A percentile compares a stretch with the other conserved stretches of the same genome.
phyloP scores from a whole-genome alignment of 306 rosid genomes.

The Quercus robur region DNA sequence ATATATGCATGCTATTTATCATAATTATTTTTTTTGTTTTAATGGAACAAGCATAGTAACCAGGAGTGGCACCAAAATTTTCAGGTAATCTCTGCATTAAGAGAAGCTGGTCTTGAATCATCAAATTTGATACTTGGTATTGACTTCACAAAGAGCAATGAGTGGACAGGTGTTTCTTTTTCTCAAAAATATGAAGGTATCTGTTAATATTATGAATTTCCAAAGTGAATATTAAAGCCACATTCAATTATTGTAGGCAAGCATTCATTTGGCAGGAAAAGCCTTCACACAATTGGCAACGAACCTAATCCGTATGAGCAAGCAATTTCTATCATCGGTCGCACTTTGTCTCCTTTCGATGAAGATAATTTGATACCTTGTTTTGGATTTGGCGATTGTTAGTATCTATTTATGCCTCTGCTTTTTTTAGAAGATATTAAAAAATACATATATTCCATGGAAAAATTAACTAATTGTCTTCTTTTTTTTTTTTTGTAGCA shows the following conservation, averaged over 20 bases:
- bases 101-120: conserved; percentile 95
- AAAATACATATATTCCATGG: conserved; percentile 4
- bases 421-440: conserved; percentile 3
- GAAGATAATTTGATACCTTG: conserved; percentile 97
- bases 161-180: conserved; percentile 83
- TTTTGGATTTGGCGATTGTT: conserved; percentile 94
- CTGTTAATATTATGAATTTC: neutral
- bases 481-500: conserved; percentile 48
- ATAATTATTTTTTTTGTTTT: neutral
- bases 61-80: conserved; percentile 14
- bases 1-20: neutral
- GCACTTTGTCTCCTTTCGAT: conserved; percentile 79
- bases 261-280: conserved; percentile 68
- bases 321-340: conserved; percentile 90
- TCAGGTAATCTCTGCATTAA: conserved; percentile 86
- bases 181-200: neutral
- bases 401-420: conserved; percentile 28
- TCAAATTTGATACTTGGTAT: conserved; percentile 88
- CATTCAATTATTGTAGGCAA: conserved; percentile 56
- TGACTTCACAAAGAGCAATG: conserved; percentile 98
- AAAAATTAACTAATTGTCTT: conserved; percentile 5
- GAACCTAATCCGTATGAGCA: conserved; percentile 92
- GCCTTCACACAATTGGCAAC: conserved; percentile 71
- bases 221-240: conserved; percentile 4
- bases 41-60: neutral